phyloP scores from a whole-genome alignment of 805 yeast genomes.

The Candida silvatica region DNA sequence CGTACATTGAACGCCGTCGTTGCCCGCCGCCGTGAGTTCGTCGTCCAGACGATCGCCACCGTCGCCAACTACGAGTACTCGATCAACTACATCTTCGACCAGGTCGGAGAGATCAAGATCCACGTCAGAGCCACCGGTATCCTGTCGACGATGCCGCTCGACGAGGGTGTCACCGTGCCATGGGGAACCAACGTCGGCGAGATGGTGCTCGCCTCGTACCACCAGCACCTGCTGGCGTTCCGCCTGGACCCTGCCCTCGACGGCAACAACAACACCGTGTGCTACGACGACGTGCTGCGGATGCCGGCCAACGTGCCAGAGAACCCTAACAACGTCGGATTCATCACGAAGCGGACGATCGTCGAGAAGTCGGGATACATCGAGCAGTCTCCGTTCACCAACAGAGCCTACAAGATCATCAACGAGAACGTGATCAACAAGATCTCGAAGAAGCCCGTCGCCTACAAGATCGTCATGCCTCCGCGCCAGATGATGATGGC shows the following conservation, averaged over 20 bases:
- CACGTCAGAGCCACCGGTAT: constrained; percentile 86
- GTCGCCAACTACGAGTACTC: constrained; percentile 82
- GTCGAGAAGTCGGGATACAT: constrained; percentile 65
- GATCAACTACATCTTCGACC: constrained; percentile 62
- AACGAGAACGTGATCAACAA: constrained; percentile 68
- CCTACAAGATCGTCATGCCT: constrained; percentile 65
- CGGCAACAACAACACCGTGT: constrained; percentile 70
- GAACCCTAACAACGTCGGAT: constrained; percentile 68
- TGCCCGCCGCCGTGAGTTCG: constrained; percentile 71
- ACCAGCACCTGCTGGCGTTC: constrained; percentile 72
- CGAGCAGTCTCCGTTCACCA: constrained; percentile 70
- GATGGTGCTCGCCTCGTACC: constrained; percentile 76
- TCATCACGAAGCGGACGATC: constrained; percentile 49
- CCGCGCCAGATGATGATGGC: constrained; percentile 73
- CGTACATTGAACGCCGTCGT: constrained; percentile 64
- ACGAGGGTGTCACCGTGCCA: constrained; percentile 55
- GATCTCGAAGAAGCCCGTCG: constrained; percentile 63
- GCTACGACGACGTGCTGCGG: constrained; percentile 59
- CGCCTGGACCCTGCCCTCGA: constrained; percentile 79
- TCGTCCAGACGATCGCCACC: constrained; percentile 74
- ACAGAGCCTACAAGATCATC: constrained; percentile 65
- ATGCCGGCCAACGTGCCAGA: constrained; percentile 42
- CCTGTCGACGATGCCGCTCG: constrained; percentile 76
- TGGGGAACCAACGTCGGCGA: constrained; percentile 76
- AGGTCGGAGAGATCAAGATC: constrained; percentile 69